Conservation (phyloP, 257 asterid species). For the Ligustrum vulgare region DNA sequence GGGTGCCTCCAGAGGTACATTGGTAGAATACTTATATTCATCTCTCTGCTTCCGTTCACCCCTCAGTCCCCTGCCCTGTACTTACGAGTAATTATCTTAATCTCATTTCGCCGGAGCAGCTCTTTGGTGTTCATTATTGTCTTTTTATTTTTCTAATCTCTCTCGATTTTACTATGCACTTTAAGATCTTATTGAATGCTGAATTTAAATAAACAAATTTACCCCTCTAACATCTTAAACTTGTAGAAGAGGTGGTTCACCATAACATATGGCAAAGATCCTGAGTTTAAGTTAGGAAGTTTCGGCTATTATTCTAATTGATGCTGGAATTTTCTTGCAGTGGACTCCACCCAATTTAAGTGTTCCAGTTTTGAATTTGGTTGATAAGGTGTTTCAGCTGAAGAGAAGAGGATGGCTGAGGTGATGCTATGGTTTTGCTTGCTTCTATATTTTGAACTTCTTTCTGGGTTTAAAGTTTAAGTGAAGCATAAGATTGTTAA, state of each 20-base stretch:
- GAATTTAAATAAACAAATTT: background rate
- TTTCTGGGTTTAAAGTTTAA: slow-evolving; percentile 7
- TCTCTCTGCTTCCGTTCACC: slow-evolving; percentile 10
- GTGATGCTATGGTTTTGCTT: slow-evolving; percentile 39
- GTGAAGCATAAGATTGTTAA: slow-evolving; percentile 14
- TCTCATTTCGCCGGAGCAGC: slow-evolving; percentile 4
- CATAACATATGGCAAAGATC: background rate
- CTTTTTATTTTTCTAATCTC: background rate
- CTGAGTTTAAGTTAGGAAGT: background rate
- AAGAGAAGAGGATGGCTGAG: slow-evolving; percentile 98
- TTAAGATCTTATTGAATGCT: background rate
- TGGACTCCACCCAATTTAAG: slow-evolving; percentile 86
- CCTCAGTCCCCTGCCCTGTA: background rate
- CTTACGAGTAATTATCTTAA: background rate
- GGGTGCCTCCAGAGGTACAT: slow-evolving; percentile 91
- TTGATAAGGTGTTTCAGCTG: slow-evolving; percentile 93
- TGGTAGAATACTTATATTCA: background rate
- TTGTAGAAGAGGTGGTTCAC: background rate
- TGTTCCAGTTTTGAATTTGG: slow-evolving; percentile 62
- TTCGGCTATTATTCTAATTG: slow-evolving; percentile 22
- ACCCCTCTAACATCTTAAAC: background rate
- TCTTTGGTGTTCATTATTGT: background rate
- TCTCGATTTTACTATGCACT: background rate
- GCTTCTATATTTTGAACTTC: slow-evolving; percentile 13
- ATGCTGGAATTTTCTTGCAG: slow-evolving; percentile 57